A percentile compares a stretch with the other conserved stretches of the same genome.
phyloP scores from a whole-genome alignment of 2,329 filamentous ascomycete genomes.

The Didymella keratinophila region DNA sequence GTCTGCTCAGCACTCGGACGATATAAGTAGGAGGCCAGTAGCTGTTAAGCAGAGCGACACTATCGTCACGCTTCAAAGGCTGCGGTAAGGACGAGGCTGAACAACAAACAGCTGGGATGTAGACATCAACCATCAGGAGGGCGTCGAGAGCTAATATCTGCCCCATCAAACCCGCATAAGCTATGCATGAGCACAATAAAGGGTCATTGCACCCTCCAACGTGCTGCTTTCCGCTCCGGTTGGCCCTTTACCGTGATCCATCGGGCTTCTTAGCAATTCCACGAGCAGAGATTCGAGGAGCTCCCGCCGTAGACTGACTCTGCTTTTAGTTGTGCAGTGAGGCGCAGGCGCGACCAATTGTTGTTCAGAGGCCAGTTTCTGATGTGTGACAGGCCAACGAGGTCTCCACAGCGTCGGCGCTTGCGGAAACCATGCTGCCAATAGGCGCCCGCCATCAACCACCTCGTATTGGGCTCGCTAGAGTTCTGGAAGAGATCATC shows the following conservation, averaged over 20 bases:
- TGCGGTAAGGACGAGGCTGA: conserved; percentile 8
- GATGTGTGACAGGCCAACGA: conserved; percentile 36
- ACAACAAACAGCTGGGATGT: conserved; percentile 6
- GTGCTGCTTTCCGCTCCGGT: conserved; percentile 33
- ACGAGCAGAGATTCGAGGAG: conserved; percentile 40
- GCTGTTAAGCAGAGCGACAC: conserved; percentile 1
- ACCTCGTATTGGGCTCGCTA: conserved; percentile 21
- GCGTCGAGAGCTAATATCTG: conserved; percentile 39
- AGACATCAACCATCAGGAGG: conserved; percentile 24
- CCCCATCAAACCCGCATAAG: conserved; percentile 32
- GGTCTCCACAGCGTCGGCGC: conserved; percentile 33
- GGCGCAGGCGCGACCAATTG: conserved; percentile 47
- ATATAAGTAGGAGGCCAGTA: background rate
- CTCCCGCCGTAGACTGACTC: conserved; percentile 38
- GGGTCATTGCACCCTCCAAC: conserved; percentile 22
- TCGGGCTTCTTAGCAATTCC: conserved; percentile 30
- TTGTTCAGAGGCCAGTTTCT: conserved; percentile 25
- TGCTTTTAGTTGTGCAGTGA: conserved; percentile 40
- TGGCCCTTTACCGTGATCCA: conserved; percentile 37
- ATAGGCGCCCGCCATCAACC: conserved; percentile 30
- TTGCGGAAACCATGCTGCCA: conserved; percentile 34
- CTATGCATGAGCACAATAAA: conserved; percentile 40
- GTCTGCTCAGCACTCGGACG: background rate
- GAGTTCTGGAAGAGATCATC: conserved; percentile 17
- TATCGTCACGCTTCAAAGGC: conserved; percentile 4